Evolutionary conservation across 1,284 basidiomycete species (phyloP), one percentile per base, ranked within the genome.

Genomic region (Melampsora larici-populina): DNA sequence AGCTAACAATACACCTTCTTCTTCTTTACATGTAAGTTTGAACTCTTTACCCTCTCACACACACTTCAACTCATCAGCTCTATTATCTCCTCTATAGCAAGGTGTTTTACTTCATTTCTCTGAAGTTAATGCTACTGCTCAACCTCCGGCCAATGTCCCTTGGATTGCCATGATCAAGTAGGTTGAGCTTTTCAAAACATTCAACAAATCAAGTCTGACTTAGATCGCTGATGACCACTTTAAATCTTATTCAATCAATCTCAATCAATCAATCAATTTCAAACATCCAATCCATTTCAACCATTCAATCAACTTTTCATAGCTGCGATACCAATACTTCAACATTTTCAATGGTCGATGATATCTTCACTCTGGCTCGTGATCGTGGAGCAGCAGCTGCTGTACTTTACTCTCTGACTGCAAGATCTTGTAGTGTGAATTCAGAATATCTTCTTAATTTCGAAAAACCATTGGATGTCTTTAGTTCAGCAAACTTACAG

Each of bases 161-260:
- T 95, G 92, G 92, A 91, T 95, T 79, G 93, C 93, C 5, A 87
- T 93, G 81, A 88, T 95, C 65, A 88, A 88, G 15, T 95, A 93
- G 83, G 92, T 94, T 82, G 82, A 83, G 72, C 92, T 93, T n/a
- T n/a, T n/a, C n/a, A n/a, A n/a, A n/a, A n/a, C n/a, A n/a, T 83
- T 87, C 89, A 31, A 18, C 17, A 3, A 5, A 18, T 55, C 51
- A 55, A 91, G 91, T 5, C 84, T 87, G 79, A 86, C 87, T 21
- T 84, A 81, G 71, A n/a, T n/a, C n/a, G n/a, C n/a, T n/a, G n/a
- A n/a, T n/a, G n/a, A n/a, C n/a, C n/a, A n/a, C n/a, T n/a, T n/a
- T n/a, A n/a, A n/a, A n/a, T n/a, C n/a, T n/a, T 78, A 82, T n/a
- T 18, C 43, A 21, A 75, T 48, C 33, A 48, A 29, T 62, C 36